Conservation (phyloP, 2,329 filamentous ascomycete genomes). For the Penicillium sp. region DNA sequence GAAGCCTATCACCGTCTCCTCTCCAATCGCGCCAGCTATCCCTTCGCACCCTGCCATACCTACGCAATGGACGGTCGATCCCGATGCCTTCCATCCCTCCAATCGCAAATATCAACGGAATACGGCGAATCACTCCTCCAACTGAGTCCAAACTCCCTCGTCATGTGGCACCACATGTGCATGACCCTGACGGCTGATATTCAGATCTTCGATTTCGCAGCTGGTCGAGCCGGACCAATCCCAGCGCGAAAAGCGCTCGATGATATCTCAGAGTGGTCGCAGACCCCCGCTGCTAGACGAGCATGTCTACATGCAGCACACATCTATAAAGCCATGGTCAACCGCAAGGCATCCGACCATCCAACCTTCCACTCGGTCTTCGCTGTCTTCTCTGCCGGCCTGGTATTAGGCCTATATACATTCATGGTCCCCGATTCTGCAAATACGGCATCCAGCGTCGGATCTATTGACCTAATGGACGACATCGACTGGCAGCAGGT, state of each 20-base stretch:
- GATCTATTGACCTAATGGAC: constrained; percentile 48
- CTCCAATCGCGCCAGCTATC: constrained; percentile 38
- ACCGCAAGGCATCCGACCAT: constrained; percentile 54
- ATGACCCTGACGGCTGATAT: constrained; percentile 54
- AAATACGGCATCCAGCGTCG: constrained; percentile 25
- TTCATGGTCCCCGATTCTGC: constrained; percentile 45
- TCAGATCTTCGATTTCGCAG: constrained; percentile 54
- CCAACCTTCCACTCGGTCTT: constrained; percentile 53
- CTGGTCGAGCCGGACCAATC: constrained; percentile 49
- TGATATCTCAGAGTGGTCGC: constrained; percentile 52
- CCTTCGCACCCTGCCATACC: constrained; percentile 45
- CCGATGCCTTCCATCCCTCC: constrained; percentile 37
- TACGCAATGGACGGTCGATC: constrained; percentile 51
- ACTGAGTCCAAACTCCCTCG: constrained; percentile 50
- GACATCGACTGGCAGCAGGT: constrained; percentile 52
- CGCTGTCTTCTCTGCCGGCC: constrained; percentile 52
- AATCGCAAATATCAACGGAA: constrained; percentile 30
- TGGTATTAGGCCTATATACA: constrained; percentile 54
- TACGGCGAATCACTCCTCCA: constrained; percentile 46
- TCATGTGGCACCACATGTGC: constrained; percentile 56
- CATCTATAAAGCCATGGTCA: constrained; percentile 52
- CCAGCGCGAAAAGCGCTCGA: constrained; percentile 51
- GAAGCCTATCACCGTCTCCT: constrained; percentile 46
- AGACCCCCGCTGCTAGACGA: constrained; percentile 51
- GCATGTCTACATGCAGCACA: constrained; percentile 55